These are phyloP conservation scores for Aciculoconidium aculeatum DNA, from an alignment of 805 yeast species.

Conservation along the genomic window DNA sequence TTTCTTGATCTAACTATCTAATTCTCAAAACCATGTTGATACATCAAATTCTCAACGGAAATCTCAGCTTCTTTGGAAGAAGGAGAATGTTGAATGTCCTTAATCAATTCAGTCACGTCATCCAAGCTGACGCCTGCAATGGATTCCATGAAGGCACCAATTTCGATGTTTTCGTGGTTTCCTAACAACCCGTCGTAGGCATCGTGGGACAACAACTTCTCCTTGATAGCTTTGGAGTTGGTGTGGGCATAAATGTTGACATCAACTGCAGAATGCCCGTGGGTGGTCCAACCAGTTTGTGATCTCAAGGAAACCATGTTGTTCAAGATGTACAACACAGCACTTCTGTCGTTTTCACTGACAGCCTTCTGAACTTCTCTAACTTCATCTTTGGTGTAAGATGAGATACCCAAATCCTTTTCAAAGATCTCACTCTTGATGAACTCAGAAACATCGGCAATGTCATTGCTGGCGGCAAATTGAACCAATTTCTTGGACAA, in stretches of 20 bases:
- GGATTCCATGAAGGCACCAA: conserved; percentile 67
- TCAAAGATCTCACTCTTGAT: conserved; percentile 50
- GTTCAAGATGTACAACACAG: conserved; percentile 50
- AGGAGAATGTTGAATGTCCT: conserved; percentile 48
- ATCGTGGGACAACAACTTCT: conserved; percentile 24
- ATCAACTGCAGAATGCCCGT: conserved; percentile 95
- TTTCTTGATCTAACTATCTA: no score
- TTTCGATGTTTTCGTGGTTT: conserved; percentile 80
- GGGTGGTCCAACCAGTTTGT: conserved; percentile 93
- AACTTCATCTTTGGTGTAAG: conserved; percentile 50
- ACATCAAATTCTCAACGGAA: no score
- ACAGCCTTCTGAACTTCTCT: conserved; percentile 13
- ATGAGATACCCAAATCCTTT: conserved; percentile 60
- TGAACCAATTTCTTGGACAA: conserved; percentile 43
- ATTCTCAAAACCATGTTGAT: no score
- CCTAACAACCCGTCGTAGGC: conserved; percentile 53
- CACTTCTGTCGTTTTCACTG: conserved; percentile 20
- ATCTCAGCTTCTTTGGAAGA: no score
- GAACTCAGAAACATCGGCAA: conserved; percentile 32
- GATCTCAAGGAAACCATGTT: conserved; percentile 76
- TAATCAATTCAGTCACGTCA: conserved; percentile 44
- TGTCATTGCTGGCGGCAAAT: conserved; percentile 16
- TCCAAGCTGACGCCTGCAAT: conserved; percentile 44
- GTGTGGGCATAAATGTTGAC: conserved; percentile 85
- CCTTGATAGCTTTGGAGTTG: conserved; percentile 43